These are phyloP conservation scores for Setaria viridis DNA, from an alignment of 202 grass and related monocot species.

Conservation along the genomic window DNA sequence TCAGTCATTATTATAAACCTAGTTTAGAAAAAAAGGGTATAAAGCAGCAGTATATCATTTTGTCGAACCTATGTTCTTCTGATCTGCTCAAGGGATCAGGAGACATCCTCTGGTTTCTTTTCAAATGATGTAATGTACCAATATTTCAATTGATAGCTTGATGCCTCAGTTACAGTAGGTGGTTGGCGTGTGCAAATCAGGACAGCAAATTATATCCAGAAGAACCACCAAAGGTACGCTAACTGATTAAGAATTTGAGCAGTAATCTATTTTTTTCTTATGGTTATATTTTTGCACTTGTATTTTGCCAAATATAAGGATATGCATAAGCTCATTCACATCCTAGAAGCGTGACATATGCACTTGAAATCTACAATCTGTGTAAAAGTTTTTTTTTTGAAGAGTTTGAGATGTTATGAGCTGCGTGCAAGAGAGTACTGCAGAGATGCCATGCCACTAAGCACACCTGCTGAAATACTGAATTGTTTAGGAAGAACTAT, in stretches of 20 bases:
- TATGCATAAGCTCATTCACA: slow-evolving; percentile 22
- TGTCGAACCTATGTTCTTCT: slow-evolving; percentile 10
- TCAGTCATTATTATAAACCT: not conserved
- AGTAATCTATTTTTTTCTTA: not conserved
- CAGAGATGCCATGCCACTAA: not conserved
- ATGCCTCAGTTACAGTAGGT: not conserved
- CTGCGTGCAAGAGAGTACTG: not conserved
- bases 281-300: not conserved
- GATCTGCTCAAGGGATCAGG: not conserved
- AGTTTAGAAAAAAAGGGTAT: not conserved
- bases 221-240: slow-evolving; percentile 85
- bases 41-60: not conserved
- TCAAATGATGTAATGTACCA: not conserved
- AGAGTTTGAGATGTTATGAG: not conserved
- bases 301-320: slow-evolving; percentile 1
- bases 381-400: not conserved
- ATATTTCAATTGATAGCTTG: not conserved
- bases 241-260: not conserved
- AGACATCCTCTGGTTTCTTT: not conserved
- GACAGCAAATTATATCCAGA: not conserved
- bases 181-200: not conserved
- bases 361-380: not conserved
- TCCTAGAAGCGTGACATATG: slow-evolving; percentile 17
- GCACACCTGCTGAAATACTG: not conserved
- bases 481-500: slow-evolving; percentile 10